phyloP scores from a whole-genome alignment of 192 early-diverging fungal species.

The Paraglomus brasilianum region DNA sequence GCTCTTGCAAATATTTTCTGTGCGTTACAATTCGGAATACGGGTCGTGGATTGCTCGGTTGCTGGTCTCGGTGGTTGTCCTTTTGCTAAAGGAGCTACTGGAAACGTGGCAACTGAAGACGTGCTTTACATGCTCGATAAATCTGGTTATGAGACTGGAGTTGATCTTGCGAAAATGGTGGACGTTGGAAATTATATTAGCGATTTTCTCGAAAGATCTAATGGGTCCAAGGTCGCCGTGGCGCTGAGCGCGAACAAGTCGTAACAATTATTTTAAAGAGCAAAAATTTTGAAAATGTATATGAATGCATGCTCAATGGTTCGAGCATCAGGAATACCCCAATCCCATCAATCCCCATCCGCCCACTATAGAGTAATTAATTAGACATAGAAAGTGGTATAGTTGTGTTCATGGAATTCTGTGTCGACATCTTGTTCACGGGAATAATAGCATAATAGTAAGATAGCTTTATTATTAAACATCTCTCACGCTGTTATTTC shows the following conservation, averaged over 20 bases:
- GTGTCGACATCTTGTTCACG: too few relatives aligned
- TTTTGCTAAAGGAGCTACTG: conserved; percentile 92
- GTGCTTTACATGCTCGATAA: conserved; percentile 92
- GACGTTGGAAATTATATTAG: conserved; percentile 88
- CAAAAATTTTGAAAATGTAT: too few relatives aligned
- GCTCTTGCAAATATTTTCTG: conserved; percentile 90
- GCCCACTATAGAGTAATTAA: too few relatives aligned
- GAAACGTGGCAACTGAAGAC: conserved; percentile 96
- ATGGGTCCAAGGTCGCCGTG: conserved; percentile 56
- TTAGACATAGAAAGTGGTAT: too few relatives aligned
- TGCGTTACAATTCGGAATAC: conserved; percentile 76
- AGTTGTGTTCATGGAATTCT: too few relatives aligned
- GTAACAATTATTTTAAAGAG: too few relatives aligned
- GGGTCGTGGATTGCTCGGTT: conserved; percentile 91
- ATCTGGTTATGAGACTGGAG: conserved; percentile 77
- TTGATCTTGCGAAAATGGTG: conserved; percentile 72
- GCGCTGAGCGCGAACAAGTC: conserved; percentile 36
- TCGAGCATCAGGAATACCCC: too few relatives aligned
- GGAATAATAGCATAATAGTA: not conserved
- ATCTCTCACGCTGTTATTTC: too few relatives aligned
- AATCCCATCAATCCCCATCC: too few relatives aligned
- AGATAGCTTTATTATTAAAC: not conserved
- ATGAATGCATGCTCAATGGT: too few relatives aligned
- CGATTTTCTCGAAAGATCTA: conserved; percentile 65
- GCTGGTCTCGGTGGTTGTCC: conserved; percentile 95